phyloP scores from a whole-genome alignment of 768 basidiomycete species.

The Phanerochaete sordida region DNA sequence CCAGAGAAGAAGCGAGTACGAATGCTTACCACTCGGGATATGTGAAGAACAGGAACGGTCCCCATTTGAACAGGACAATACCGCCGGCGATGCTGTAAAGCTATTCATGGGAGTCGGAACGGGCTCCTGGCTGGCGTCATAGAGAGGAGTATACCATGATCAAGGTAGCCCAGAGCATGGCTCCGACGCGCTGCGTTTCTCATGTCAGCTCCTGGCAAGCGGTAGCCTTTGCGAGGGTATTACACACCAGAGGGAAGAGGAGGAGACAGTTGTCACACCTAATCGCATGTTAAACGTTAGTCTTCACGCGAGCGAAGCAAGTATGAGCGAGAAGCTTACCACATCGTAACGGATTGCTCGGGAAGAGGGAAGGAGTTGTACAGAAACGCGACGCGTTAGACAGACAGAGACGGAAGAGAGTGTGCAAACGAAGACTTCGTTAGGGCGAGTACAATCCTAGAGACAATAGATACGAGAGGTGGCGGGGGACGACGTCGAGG shows the following conservation, averaged over 20 bases:
- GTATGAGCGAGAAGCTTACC: slow-evolving; percentile 13
- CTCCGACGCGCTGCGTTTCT: slow-evolving; percentile 54
- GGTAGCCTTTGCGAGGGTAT: too few relatives aligned
- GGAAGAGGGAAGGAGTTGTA: neutral
- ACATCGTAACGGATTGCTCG: slow-evolving; percentile 22
- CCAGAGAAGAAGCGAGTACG: slow-evolving; percentile 2
- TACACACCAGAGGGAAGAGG: slow-evolving; percentile 64
- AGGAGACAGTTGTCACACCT: slow-evolving; percentile 84
- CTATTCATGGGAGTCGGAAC: slow-evolving; percentile 29
- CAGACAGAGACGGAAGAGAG: neutral
- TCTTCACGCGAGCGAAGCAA: neutral
- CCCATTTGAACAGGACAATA: slow-evolving; percentile 56
- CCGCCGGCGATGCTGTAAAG: slow-evolving; percentile 65
- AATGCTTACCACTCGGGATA: slow-evolving; percentile 72
- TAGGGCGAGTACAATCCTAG: slow-evolving; percentile 6
- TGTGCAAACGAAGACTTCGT: neutral
- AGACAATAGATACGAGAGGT: slow-evolving; percentile 2
- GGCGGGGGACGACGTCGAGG: slow-evolving; percentile 10
- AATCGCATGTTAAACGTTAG: neutral
- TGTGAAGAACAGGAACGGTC: slow-evolving; percentile 62
- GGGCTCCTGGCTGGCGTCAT: neutral
- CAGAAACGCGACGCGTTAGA: neutral
- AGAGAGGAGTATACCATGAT: slow-evolving; percentile 43
- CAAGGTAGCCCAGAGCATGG: slow-evolving; percentile 64
- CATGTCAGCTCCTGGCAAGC: slow-evolving; percentile 3